Evolutionary conservation across 306 rosid genomes (phyloP).

Genomic region (Prunus salicina): DNA sequence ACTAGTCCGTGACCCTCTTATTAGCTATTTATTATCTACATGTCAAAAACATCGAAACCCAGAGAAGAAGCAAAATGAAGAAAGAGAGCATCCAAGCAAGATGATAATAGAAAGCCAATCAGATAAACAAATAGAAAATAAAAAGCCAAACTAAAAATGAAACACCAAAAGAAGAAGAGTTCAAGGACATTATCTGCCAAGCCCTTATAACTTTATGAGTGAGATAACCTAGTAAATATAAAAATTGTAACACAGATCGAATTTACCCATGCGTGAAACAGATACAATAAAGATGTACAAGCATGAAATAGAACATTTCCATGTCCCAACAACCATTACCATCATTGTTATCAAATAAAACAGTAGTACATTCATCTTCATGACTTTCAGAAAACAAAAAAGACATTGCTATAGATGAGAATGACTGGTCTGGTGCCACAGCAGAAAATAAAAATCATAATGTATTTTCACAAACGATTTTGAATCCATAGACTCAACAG

Average conservation of each 20-base stretch:
- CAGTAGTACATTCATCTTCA: not conserved
- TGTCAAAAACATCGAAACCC: no score
- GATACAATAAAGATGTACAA: not conserved
- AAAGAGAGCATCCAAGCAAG: not conserved
- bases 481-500: not conserved
- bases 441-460: not conserved
- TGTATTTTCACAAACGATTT: not conserved
- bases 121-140: not conserved
- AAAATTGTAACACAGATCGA: no score
- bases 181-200: not conserved
- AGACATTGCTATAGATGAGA: not conserved
- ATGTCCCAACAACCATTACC: not conserved
- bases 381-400: not conserved
- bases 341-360: no score
- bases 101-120: not conserved
- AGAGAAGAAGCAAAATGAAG: not conserved
- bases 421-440: not conserved
- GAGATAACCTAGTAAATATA: not conserved
- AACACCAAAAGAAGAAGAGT: no score
- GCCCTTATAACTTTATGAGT: not conserved
- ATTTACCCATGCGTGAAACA: not conserved
- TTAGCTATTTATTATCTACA: not conserved
- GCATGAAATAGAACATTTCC: not conserved
- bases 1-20: not conserved
- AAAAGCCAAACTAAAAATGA: not conserved